phyloP scores from a whole-genome alignment of 2,329 filamentous ascomycete genomes.

The Berkeleyomyces basicola region DNA sequence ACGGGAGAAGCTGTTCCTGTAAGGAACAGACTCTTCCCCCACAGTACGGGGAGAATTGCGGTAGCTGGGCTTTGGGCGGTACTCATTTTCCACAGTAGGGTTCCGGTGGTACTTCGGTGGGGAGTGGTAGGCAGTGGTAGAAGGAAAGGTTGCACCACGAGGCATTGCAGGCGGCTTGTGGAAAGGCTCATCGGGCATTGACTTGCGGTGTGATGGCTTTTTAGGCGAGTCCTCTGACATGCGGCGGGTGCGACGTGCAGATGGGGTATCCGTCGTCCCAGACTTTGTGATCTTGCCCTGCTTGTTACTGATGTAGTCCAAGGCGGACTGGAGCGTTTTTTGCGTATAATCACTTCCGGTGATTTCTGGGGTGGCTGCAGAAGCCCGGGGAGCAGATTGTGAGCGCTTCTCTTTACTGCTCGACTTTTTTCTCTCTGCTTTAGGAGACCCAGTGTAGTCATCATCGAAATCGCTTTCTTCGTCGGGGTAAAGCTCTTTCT shows the following conservation, averaged over 20 bases:
- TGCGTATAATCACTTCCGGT: background rate
- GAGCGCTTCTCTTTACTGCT: background rate
- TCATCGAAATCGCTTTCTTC: background rate
- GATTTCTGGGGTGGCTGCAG: background rate
- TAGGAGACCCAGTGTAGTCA: background rate
- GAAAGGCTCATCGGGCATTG: background rate
- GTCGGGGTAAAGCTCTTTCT: background rate
- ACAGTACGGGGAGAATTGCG: background rate
- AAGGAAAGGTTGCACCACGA: slow-evolving; percentile 1
- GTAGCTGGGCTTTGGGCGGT: background rate
- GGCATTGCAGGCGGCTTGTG: background rate
- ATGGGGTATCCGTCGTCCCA: background rate
- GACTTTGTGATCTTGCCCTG: background rate
- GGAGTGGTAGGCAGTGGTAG: background rate
- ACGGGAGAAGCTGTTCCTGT: background rate
- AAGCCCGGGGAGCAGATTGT: background rate
- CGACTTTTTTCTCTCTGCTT: background rate
- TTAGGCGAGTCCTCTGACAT: slow-evolving; percentile 4
- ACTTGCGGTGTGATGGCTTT: slow-evolving; percentile 1
- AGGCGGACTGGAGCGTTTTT: background rate
- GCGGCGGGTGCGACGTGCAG: background rate
- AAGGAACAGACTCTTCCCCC: background rate
- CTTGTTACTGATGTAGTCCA: background rate
- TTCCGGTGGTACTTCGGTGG: background rate
- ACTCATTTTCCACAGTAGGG: background rate